Evolutionary conservation across 1,284 basidiomycete species (phyloP), one percentile per base, ranked within the genome.

Genomic region (Ceratobasidium sp.): DNA sequence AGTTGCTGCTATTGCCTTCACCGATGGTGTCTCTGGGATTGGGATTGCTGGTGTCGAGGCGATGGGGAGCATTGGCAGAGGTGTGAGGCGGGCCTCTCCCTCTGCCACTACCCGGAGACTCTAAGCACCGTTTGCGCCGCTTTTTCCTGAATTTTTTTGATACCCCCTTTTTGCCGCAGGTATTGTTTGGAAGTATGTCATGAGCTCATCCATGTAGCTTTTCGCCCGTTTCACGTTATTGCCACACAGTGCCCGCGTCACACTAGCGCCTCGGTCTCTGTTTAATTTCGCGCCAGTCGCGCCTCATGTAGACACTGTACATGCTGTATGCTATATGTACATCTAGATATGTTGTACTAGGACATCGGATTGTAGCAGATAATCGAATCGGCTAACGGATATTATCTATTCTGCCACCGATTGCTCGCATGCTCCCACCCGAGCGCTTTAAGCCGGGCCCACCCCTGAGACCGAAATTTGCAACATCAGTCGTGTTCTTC

Each of bases 151-250:
- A 46, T n/a, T 0, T 62, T 46, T 19, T 64, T 46, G 34, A 57
- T 44, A 51, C 44, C 37, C 46, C 69, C 56, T 44, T 71, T 71
- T 71, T 71, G 69, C 69, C 69, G 56, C 46, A 49, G 22, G 65
- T 49, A 32, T 71, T 71, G 69, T 59, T 71, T 51, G 34, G 11
- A 7, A 17, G 52, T 43, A 70, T 71, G 57, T 61, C 49, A 71
- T 71, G 56, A 71, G 13, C 56, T 61, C 69, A 71, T 71, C 57
- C 56, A 51, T 71, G 57, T 71, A 61, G 43, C 56, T 71, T 69
- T 57, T 69, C 37, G 8, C 32, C 19, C 19, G 52, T 37, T 71
- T 34, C 17, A 25, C 25, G 40, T 61, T 61, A 29, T 57, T 54
- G 44, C n/a, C 22, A 13, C 44, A 61, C 25, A 61, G n/a, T 64